Percentiles rank a stretch among this genome's conserved stretches.
Conservation (phyloP, 257 asterid species). For the Dorcoceras hygrometricum region DNA sequence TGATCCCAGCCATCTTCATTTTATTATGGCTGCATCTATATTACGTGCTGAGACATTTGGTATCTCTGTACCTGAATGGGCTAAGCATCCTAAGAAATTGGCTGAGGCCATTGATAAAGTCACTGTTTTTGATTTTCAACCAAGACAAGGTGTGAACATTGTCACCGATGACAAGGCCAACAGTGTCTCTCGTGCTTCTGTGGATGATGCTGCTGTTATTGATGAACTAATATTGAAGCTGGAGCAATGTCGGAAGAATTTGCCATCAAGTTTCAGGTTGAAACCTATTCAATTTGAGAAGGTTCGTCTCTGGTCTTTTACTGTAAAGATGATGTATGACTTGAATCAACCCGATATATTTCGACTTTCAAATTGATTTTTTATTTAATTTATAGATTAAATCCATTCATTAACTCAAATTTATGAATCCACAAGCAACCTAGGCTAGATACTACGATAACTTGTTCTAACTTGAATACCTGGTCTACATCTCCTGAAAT, state of each 20-base stretch:
- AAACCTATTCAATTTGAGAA: constrained; percentile 91
- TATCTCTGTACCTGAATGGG: constrained; percentile 83
- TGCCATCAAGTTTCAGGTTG: constrained; percentile 67
- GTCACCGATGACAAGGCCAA: constrained; percentile 90
- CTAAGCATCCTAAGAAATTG: constrained; percentile 62
- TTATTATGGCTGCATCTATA: constrained; percentile 69
- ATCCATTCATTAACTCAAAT: too few relatives aligned
- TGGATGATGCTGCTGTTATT: constrained; percentile 77
- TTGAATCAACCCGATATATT: too few relatives aligned
- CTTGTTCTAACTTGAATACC: not conserved
- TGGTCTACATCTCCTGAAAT: too few relatives aligned
- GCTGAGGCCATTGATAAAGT: constrained; percentile 61
- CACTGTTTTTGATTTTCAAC: constrained; percentile 69
- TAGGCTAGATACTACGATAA: not conserved
- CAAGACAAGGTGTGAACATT: constrained; percentile 62
- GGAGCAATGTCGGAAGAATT: constrained; percentile 50
- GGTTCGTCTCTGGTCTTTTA: constrained; percentile 36
- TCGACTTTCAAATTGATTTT: not conserved
- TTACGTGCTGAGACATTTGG: constrained; percentile 85
- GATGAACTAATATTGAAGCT: constrained; percentile 62
- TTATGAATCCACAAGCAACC: not conserved
- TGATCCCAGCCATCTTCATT: constrained; percentile 87
- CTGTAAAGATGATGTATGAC: not conserved
- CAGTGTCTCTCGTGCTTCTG: constrained; percentile 68
- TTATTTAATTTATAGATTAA: too few relatives aligned